phyloP scores from a whole-genome alignment of 177 flowering plant species.

The Vitis hybrid region DNA sequence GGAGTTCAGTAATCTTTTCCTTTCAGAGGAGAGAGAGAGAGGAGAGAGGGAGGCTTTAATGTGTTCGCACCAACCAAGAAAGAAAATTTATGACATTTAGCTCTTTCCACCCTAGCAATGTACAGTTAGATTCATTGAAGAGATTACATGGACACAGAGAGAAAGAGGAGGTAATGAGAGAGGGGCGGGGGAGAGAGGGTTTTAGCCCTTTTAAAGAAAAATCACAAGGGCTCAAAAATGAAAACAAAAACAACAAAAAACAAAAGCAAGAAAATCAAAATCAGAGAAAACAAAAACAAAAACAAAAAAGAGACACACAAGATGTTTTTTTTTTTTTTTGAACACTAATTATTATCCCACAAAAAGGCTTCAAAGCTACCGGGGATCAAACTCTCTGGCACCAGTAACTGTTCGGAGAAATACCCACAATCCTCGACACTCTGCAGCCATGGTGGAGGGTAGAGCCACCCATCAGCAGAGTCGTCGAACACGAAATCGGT shows the following conservation, averaged over 20 bases:
- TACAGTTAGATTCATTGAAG: conserved; percentile 19
- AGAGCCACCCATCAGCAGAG: conserved; percentile 35
- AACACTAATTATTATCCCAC: conserved; percentile 20
- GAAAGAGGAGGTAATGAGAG: neutral
- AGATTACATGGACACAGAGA: conserved; percentile 8
- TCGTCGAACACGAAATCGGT: conserved; percentile 48
- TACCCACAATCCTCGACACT: conserved; percentile 18
- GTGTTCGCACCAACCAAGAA: conserved; percentile 10
- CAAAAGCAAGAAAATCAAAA: neutral
- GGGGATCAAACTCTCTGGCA: conserved; percentile 1
- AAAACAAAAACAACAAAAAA: conserved; percentile 3
- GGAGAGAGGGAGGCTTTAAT: neutral
- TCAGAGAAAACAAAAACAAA: neutral
- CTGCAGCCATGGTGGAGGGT: conserved; percentile 30
- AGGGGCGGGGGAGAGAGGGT: neutral
- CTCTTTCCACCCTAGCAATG: conserved; percentile 15
- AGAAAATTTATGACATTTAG: conserved; percentile 11
- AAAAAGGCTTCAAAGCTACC: conserved; percentile 22
- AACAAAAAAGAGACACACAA: neutral
- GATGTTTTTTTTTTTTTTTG: too few species aligned
- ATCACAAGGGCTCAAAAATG: conserved; percentile 26
- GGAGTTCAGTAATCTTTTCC: too few species aligned
- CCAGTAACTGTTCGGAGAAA: neutral
- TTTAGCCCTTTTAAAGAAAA: conserved; percentile 34
- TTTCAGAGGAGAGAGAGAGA: neutral